A percentile compares a stretch with the other conserved stretches of the same genome.
Conservation (phyloP, 2,329 filamentous ascomycete genomes). For the Alternaria gansuensis region DNA sequence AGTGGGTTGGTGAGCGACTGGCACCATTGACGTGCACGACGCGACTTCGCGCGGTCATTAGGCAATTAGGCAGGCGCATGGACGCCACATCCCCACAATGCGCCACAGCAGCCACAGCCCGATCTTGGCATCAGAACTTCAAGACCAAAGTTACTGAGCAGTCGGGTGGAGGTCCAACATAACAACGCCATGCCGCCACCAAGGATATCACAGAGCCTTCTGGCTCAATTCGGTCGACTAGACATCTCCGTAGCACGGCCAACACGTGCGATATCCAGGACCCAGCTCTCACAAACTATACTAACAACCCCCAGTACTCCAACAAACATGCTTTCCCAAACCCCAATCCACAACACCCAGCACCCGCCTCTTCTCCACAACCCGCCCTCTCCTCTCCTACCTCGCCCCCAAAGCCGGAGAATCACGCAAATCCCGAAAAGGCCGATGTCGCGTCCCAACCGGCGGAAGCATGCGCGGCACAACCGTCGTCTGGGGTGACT, state of each 20-base stretch:
- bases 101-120: slow-evolving; percentile 22
- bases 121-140: slow-evolving; percentile 42
- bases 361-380: slow-evolving; percentile 75
- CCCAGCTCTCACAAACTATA: not conserved
- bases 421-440: slow-evolving; percentile 88
- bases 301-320: slow-evolving; percentile 32
- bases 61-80: slow-evolving; percentile 22
- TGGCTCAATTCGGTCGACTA: slow-evolving; percentile 47
- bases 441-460: slow-evolving; percentile 84
- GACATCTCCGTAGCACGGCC: slow-evolving; percentile 37
- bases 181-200: slow-evolving; percentile 53
- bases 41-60: slow-evolving; percentile 29
- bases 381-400: slow-evolving; percentile 72
- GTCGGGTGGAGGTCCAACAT: slow-evolving; percentile 5
- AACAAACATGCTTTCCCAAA: slow-evolving; percentile 41
- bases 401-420: slow-evolving; percentile 82
- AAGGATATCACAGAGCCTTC: slow-evolving; percentile 48
- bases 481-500: slow-evolving; percentile 96
- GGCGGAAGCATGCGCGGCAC: slow-evolving; percentile 92
- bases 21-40: slow-evolving; percentile 30
- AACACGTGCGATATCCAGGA: slow-evolving; percentile 32
- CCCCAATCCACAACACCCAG: slow-evolving; percentile 47
- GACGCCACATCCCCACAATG: slow-evolving; percentile 21
- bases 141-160: slow-evolving; percentile 13
- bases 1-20: slow-evolving; percentile 12